A percentile compares a stretch with the other conserved stretches of the same genome.
These are phyloP conservation scores for Leptographium radiaticola DNA, from an alignment of 2,329 filamentous ascomycete genomes.

Conservation along the genomic window DNA sequence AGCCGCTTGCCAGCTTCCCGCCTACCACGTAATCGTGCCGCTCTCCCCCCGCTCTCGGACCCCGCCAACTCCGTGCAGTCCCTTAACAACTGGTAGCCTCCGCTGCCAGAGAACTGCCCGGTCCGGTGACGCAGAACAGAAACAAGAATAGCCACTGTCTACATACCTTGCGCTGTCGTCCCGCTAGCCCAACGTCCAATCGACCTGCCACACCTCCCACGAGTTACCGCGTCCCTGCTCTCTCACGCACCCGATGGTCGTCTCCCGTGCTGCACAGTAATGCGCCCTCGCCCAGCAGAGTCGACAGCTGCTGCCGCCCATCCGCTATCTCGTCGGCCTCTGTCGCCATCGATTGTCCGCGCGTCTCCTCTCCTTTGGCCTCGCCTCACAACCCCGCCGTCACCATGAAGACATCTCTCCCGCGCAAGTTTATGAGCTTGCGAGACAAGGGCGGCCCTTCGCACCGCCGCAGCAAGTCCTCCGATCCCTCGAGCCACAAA, in stretches of 20 bases:
- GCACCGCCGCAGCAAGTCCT: conserved; percentile 42
- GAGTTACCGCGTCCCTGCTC: too few species aligned
- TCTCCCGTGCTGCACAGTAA: background rate
- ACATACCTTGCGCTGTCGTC: background rate
- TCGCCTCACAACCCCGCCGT: background rate
- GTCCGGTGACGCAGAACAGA: background rate
- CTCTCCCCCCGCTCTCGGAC: background rate
- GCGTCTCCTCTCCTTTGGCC: background rate
- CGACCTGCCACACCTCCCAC: background rate
- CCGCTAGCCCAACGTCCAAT: background rate
- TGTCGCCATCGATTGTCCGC: background rate
- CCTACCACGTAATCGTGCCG: background rate
- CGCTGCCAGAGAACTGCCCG: background rate
- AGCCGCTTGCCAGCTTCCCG: background rate
- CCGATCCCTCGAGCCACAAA: conserved; percentile 36
- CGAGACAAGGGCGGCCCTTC: conserved; percentile 47
- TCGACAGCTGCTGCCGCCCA: background rate
- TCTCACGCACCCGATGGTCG: background rate
- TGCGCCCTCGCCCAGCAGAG: background rate
- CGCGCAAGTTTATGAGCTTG: conserved; percentile 56
- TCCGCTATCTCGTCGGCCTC: background rate
- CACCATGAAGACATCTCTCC: conserved; percentile 39
- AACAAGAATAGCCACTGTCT: background rate
- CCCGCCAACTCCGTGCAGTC: background rate
- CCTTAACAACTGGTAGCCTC: background rate